Percentiles rank a stretch among this genome's conserved stretches.
phyloP scores from a whole-genome alignment of 495 filamentous ascomycete species.

The Evansstolkia leycettana region DNA sequence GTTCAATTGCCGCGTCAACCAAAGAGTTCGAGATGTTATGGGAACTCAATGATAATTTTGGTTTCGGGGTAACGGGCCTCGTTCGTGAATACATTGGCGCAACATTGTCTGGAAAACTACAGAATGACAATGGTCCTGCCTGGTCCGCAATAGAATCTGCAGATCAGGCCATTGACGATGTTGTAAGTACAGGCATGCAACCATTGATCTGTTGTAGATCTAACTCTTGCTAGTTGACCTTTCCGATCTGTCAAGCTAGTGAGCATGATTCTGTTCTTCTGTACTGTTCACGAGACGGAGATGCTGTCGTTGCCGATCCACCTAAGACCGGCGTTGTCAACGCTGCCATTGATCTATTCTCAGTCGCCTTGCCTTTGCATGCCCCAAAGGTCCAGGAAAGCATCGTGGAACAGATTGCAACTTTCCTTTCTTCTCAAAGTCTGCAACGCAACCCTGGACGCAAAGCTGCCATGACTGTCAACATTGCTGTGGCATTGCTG shows the following conservation, averaged over 20 bases:
- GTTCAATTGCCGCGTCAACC: slow-evolving; percentile 84
- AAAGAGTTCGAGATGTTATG: slow-evolving; percentile 85
- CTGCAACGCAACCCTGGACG: slow-evolving; percentile 80
- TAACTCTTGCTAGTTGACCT: slow-evolving; percentile 33
- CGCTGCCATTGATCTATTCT: slow-evolving; percentile 83
- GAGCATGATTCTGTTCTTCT: slow-evolving; percentile 84
- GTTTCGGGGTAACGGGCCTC: slow-evolving; percentile 82
- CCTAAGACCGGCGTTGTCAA: slow-evolving; percentile 90
- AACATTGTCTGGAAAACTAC: slow-evolving; percentile 58
- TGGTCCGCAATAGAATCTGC: slow-evolving; percentile 51
- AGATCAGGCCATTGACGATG: slow-evolving; percentile 58
- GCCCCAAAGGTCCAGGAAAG: slow-evolving; percentile 88
- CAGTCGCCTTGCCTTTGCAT: slow-evolving; percentile 77
- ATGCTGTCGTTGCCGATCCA: slow-evolving; percentile 55
- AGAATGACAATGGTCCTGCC: slow-evolving; percentile 39
- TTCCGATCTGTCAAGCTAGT: slow-evolving; percentile 68
- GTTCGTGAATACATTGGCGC: slow-evolving; percentile 64
- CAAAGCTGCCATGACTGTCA: slow-evolving; percentile 81
- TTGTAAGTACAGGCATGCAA: slow-evolving; percentile 27
- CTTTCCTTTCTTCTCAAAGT: slow-evolving; percentile 63
- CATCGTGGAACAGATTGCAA: slow-evolving; percentile 82
- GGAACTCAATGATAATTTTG: slow-evolving; percentile 90
- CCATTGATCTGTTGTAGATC: slow-evolving; percentile 1
- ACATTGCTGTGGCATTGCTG: slow-evolving; percentile 72
- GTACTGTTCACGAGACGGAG: slow-evolving; percentile 44